Percentiles rank a stretch among this genome's conserved stretches.
Evolutionary conservation across 2,329 filamentous ascomycete species (phyloP).

Genomic region (Ceratocystis harringtonii): DNA sequence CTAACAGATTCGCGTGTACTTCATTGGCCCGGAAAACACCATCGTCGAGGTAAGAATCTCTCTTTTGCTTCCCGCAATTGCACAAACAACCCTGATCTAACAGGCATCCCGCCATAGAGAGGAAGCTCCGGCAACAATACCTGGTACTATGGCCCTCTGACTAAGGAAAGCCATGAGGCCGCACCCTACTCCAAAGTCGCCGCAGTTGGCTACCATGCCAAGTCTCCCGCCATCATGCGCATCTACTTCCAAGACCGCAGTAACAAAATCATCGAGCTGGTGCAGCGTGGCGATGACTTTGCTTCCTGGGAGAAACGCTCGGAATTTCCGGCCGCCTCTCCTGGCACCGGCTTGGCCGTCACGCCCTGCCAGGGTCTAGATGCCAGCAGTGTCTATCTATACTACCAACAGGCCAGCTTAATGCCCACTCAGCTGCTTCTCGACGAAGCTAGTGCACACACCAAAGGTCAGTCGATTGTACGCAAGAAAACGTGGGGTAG

Average conservation of each 20-base stretch:
- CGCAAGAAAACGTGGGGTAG: background rate
- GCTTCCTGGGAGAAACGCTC: conserved; percentile 13
- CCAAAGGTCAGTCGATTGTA: conserved; percentile 8
- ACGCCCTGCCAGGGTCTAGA: conserved; percentile 13
- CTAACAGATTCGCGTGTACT: conserved; percentile 16
- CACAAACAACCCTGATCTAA: background rate
- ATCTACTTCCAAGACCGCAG: conserved; percentile 16
- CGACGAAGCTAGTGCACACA: conserved; percentile 8
- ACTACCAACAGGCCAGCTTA: conserved; percentile 15
- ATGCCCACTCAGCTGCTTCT: conserved; percentile 14
- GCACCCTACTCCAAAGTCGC: conserved; percentile 16
- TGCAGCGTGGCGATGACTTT: conserved; percentile 17
- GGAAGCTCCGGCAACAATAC: conserved; percentile 15
- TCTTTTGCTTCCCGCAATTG: background rate
- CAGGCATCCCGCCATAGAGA: background rate
- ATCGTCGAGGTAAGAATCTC: conserved; percentile 11
- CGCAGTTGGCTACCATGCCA: conserved; percentile 16
- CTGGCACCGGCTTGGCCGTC: conserved; percentile 15
- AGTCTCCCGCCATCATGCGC: conserved; percentile 14
- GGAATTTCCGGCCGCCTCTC: conserved; percentile 13
- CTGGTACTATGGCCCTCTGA: conserved; percentile 16
- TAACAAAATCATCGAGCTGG: conserved; percentile 16
- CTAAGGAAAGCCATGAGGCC: conserved; percentile 10
- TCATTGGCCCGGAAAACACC: conserved; percentile 14
- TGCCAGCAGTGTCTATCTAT: conserved; percentile 14